Percentiles rank a stretch among this genome's conserved stretches.
These are phyloP conservation scores for Penicillium sclerotiorum DNA, from an alignment of 2,329 filamentous ascomycete species.

Conservation along the genomic window DNA sequence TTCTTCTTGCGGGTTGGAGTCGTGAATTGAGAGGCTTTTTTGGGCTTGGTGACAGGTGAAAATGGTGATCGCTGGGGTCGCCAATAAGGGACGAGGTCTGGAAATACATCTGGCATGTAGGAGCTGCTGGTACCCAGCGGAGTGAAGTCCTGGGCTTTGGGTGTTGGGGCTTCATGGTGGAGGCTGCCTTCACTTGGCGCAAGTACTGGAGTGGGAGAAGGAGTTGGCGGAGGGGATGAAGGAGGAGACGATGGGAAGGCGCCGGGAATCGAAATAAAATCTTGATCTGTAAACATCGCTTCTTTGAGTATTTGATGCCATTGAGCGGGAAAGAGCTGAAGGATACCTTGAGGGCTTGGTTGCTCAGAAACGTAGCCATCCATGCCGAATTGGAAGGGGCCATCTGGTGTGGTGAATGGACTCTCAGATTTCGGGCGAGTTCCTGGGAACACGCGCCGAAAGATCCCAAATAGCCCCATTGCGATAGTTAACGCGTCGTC, in stretches of 20 bases:
- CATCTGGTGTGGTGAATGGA: neutral
- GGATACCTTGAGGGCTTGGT: conserved; percentile 4
- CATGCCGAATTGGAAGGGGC: neutral
- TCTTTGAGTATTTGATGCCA: conserved; percentile 6
- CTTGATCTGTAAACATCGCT: neutral
- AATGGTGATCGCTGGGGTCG: conserved; percentile 11
- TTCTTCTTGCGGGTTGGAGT: neutral
- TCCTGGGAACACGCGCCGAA: neutral
- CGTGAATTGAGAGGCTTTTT: neutral
- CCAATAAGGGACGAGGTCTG: conserved; percentile 21
- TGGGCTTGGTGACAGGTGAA: neutral
- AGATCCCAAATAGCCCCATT: neutral
- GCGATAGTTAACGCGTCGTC: neutral
- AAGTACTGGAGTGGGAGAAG: conserved; percentile 17
- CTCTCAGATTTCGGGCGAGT: neutral
- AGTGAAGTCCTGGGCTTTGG: conserved; percentile 6
- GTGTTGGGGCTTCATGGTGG: conserved; percentile 5
- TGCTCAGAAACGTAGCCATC: neutral
- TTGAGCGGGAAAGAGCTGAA: neutral
- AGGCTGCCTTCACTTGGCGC: conserved; percentile 13
- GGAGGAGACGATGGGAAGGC: conserved; percentile 21
- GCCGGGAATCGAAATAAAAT: conserved; percentile 16
- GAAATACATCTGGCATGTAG: conserved; percentile 13
- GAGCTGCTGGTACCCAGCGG: conserved; percentile 11
- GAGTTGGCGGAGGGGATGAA: conserved; percentile 17